Evolutionary conservation across 2,329 filamentous ascomycete genomes (phyloP).

Genomic region (Aspergillus felis): DNA sequence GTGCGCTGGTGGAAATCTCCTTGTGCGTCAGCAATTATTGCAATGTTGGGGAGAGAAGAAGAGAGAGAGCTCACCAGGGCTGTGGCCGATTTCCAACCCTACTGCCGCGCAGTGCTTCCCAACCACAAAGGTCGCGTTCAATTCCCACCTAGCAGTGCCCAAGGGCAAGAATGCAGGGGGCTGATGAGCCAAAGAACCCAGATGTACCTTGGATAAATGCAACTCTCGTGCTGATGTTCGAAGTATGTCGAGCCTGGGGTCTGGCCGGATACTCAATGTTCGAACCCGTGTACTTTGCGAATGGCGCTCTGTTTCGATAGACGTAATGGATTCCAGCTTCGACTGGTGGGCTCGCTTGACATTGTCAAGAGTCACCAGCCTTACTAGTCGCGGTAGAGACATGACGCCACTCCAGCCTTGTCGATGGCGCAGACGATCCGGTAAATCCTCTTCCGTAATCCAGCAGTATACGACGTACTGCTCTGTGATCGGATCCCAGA

Average conservation of each 20-base stretch:
- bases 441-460: constrained; percentile 50
- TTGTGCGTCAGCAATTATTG: constrained; percentile 16
- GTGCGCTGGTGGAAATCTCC: constrained; percentile 23
- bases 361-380: constrained; percentile 35
- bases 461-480: constrained; percentile 47
- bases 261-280: constrained; percentile 41
- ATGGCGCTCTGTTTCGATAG: constrained; percentile 31
- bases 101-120: constrained; percentile 21
- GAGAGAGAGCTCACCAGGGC: constrained; percentile 11
- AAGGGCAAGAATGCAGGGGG: constrained; percentile 3
- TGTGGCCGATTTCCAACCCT: constrained; percentile 29
- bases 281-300: constrained; percentile 34
- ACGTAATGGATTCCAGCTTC: constrained; percentile 39
- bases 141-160: constrained; percentile 22
- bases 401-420: constrained; percentile 51
- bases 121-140: constrained; percentile 25
- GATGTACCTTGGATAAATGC: neutral
- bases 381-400: constrained; percentile 44
- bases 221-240: constrained; percentile 21
- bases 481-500: constrained; percentile 42
- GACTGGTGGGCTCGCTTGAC: constrained; percentile 38
- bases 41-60: neutral
- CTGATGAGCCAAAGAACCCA: neutral
- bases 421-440: constrained; percentile 38
- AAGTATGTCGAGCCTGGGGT: constrained; percentile 23